Base-by-base conservation (phyloP, 352 stramenopile genomes). In the Phytopythium aichiense region DNA sequence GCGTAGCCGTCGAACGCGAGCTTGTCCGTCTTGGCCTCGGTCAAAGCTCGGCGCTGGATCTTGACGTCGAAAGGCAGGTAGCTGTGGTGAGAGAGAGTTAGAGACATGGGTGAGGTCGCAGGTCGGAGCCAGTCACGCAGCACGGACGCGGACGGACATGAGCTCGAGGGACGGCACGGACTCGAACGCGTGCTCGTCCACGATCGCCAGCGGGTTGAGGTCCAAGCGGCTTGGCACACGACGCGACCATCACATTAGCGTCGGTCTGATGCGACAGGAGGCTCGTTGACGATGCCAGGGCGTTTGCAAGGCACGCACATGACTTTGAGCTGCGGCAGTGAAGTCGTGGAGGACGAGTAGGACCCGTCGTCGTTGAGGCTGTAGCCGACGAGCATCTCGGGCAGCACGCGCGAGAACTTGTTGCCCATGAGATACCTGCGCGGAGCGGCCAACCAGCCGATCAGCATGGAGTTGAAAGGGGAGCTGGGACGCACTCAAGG, bases 101-200 rank as follows among this genome's bases (percentile, higher is more conserved):
- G n/a, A 33, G 20, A 53, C 7, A 7, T 16, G 9, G 12, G 25
- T n/a, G 23, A 48, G 23, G 20, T 40, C 35, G 12, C 35, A 40
- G 12, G 16, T 57, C 25, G 38, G 4, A 60, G 16, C 16, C 33
- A 58, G 43, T 13, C 42, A 43, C 3, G 8, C 4, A 49, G 18
- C 8, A 30, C 8, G 15, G 22, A 42, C 45, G 60, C 37, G 30
- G 51, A 69, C 71, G 25, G 63, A 91, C 81, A 91, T 89, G 64
- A 90, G 66, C 66, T 90, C 55, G n/a, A 94, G 70, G 9, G 72
- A 77, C 3, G 79, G 71, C 6, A 66, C 76, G 6, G 63, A 49
- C 7, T 79, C 31, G 50, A 92, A 92, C 15, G 82, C 76, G 61
- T 91, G 82, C 68, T 92, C 84, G 53, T 89, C 84, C n/a, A 94